These are phyloP conservation scores for Apiotrichum gracile DNA, from an alignment of 1,284 basidiomycete genomes.

Conservation along the genomic window DNA sequence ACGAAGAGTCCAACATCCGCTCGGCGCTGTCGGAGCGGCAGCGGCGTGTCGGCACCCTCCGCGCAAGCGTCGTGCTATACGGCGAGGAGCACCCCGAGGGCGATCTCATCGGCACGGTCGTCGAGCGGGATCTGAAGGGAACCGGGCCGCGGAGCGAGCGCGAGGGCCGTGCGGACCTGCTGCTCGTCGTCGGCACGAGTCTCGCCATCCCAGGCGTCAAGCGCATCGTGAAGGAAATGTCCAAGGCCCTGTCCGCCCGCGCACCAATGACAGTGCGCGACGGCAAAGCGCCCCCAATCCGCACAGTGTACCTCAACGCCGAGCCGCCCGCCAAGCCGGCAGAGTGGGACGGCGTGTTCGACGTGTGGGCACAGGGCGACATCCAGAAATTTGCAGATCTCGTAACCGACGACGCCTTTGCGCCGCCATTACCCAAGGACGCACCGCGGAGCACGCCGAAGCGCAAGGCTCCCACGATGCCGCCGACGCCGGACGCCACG, in stretches of 20 bases:
- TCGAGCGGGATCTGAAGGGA: constrained; percentile 68
- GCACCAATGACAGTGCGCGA: constrained; percentile 10
- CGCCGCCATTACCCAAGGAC: neutral
- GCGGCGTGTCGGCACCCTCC: constrained; percentile 70
- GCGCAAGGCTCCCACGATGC: neutral
- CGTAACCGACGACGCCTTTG: constrained; percentile 11
- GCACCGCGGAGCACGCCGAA: neutral
- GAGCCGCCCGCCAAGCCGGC: constrained; percentile 79
- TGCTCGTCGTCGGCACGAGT: constrained; percentile 87
- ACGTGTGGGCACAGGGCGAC: constrained; percentile 85
- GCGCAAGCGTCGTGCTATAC: constrained; percentile 84
- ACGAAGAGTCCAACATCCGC: constrained; percentile 62
- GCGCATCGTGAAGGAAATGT: constrained; percentile 83
- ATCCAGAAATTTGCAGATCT: constrained; percentile 66
- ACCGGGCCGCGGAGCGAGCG: constrained; percentile 34
- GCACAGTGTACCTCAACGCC: constrained; percentile 76
- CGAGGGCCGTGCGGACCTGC: constrained; percentile 55
- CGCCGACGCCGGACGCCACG: neutral
- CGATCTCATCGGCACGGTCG: constrained; percentile 74
- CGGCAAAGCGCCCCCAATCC: constrained; percentile 50
- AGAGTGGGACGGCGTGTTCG: constrained; percentile 88
- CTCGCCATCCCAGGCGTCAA: constrained; percentile 88
- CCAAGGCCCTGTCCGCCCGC: constrained; percentile 61
- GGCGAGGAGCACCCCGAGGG: constrained; percentile 84
- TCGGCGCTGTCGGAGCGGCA: constrained; percentile 71